These are phyloP conservation scores for Ogataea sp. DNA, from an alignment of 805 yeast species.

Conservation along the genomic window DNA sequence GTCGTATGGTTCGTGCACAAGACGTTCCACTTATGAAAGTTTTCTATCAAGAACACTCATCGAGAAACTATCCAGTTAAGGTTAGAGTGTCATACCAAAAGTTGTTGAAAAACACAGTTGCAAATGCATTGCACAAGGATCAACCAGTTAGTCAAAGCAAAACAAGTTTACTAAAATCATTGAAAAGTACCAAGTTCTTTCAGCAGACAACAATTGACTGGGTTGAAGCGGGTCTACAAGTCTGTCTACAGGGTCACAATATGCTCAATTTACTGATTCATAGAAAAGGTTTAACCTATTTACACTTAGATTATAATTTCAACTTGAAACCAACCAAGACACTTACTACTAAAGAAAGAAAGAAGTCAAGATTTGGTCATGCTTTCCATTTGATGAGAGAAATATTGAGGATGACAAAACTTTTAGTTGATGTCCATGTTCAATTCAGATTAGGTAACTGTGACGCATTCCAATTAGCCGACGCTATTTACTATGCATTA, in stretches of 20 bases:
- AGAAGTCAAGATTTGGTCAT: constrained; percentile 91
- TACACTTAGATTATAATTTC: constrained; percentile 93
- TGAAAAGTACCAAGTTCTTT: constrained; percentile 78
- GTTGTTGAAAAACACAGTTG: constrained; percentile 66
- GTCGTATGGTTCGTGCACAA: constrained; percentile 70
- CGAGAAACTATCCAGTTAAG: constrained; percentile 55
- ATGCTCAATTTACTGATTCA: constrained; percentile 88
- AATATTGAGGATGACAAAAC: constrained; percentile 71
- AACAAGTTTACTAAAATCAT: constrained; percentile 50
- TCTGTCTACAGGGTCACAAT: constrained; percentile 88
- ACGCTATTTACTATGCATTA: constrained; percentile 82
- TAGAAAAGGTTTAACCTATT: constrained; percentile 80
- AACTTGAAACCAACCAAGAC: constrained; percentile 95
- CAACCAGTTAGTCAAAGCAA: constrained; percentile 37
- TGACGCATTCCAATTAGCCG: constrained; percentile 92
- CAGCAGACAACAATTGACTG: constrained; percentile 91
- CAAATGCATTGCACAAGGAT: constrained; percentile 56
- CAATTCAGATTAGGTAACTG: constrained; percentile 84
- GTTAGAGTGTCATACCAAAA: constrained; percentile 86
- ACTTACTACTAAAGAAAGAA: constrained; percentile 90
- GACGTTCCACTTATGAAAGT: constrained; percentile 79
- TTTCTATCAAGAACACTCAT: constrained; percentile 71
- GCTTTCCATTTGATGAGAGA: constrained; percentile 94
- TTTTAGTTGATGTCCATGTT: constrained; percentile 89
- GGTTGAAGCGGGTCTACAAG: constrained; percentile 97